Evolutionary conservation across 176 grass and related monocot species (phyloP), one percentile per base, ranked within the genome.

Genomic region (Oryza glaberrima): DNA sequence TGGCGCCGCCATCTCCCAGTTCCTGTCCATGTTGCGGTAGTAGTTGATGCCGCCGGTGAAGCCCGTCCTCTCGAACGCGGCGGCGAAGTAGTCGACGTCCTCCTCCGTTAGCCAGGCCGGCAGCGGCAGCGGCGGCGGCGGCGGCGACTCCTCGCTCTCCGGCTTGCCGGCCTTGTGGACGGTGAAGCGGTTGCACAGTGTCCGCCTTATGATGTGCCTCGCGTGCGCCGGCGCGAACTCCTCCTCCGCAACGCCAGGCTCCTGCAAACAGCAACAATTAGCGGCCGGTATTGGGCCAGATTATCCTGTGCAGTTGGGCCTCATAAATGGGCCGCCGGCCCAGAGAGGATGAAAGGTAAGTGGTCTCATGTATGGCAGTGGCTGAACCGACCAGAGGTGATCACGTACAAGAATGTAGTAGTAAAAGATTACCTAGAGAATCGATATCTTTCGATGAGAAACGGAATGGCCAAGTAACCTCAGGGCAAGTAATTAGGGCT

Each of bases 1-100:
- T 9, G 84, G 76, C 81, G 80, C 84, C 61, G 75, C 69, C 75
- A 86, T 69, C 75, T 90, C 84, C 88, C 88, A 90, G 88, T 90
- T 90, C 60, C 88, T 70, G 84, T 90, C 84, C 88, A 90, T 83
- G 88, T 86, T 86, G 60, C 84, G 88, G 88, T 90, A 90, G 84
- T 83, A 90, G 84, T 83, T 87, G 75, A 90, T 83, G 69, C 9
- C 69, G 28, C 80, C 80, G 1, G 89, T 87, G 80, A 90, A 90
- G 4, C 80, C 84, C 7, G 88, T 90, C 79, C 38, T 72, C 88
- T 90, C 88, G 80, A 90, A 90, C 2, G 69, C 68, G 5, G 79
- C 43, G 3, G 61, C 69, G 84, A 90, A 90, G 75, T 86, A 19
- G 46, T 68, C 88, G 66, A 90, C 51, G 68, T 86, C 88, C 17